Evolutionary conservation across 2,329 filamentous ascomycete species (phyloP), one percentile per base, ranked within the genome.

Genomic region (Aureobasidium sp.): DNA sequence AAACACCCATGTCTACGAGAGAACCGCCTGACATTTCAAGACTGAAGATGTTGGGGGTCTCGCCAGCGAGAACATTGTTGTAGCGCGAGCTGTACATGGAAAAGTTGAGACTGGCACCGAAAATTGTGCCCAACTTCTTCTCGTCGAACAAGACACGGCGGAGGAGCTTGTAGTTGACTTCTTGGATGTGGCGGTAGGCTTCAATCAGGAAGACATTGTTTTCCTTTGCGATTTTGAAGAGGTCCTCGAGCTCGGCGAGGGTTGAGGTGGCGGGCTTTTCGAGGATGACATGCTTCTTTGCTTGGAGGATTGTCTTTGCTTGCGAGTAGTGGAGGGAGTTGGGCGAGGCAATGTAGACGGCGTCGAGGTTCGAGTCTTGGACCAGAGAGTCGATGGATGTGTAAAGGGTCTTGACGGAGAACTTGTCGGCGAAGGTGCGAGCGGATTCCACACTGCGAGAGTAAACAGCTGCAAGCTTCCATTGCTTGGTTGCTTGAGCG

Each of bases 141-240:
- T 74, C 67, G n/a, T 78, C 69, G 10, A 67, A 67, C 45, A 75
- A 41, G 2, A 67, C 41, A 7, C 68, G 63, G 48, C 76, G 76
- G 36, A 80, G 67, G 36, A 75, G 68, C 60, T 76, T 76, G 73
- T 78, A 80, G 68, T 80, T 80, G 45, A 72, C 70, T 69, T 80
- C 78, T 69, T 79, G 78, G 53, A 80, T 75, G 66, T 81, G 78
- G 39, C 78, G 71, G 71, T 74, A 79, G 16, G 78, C 78, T 69
- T 81, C 78, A 62, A 81, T 73, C 15, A 80, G 66, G 63, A 76
- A 75, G 10, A 79, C 71, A 15, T 70, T 68, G 27, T 78, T 73
- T 41, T 70, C 67, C 47, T 75, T 70, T 1, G 78, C 76, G 15
- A 75, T 68, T 16, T 66, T 64, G 68, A 79, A 78, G 13, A 80